Percentiles rank a stretch among this genome's conserved stretches.
Evolutionary conservation across 1,284 basidiomycete genomes (phyloP).

Genomic region (Ustilago curta): DNA sequence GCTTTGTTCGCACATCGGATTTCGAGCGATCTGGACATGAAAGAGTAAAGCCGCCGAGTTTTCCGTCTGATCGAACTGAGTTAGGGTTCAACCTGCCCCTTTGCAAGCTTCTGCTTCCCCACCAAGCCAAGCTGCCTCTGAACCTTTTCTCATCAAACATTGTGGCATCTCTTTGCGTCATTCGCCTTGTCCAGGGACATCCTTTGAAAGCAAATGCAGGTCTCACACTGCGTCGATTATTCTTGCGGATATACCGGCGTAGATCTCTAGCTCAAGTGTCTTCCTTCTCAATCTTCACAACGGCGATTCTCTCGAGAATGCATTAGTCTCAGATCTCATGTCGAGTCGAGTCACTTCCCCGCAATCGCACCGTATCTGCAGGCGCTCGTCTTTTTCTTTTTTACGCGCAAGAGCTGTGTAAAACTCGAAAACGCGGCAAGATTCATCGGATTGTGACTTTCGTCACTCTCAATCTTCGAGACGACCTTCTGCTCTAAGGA

Average conservation of each 20-base stretch:
- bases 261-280: too few species aligned
- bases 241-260: background rate
- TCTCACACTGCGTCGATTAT: background rate
- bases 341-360: slow-evolving; percentile 15
- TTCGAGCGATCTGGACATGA: slow-evolving; percentile 6
- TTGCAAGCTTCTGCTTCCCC: slow-evolving; percentile 9
- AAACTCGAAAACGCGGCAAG: slow-evolving; percentile 20
- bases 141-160: background rate
- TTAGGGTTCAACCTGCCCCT: slow-evolving; percentile 1
- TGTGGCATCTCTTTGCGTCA: background rate
- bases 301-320: too few species aligned
- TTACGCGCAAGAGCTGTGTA: slow-evolving; percentile 1
- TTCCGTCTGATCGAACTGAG: slow-evolving; percentile 3
- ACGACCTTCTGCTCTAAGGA: too few species aligned
- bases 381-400: too few species aligned
- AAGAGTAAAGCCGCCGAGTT: background rate
- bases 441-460: background rate
- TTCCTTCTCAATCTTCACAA: too few species aligned
- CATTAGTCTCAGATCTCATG: too few species aligned
- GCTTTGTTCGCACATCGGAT: slow-evolving; percentile 21
- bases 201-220: too few species aligned
- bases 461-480: background rate
- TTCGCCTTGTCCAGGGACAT: too few species aligned
- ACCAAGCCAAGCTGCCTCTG: slow-evolving; percentile 15
- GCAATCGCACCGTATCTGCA: slow-evolving; percentile 13